Percentiles rank a stretch among this genome's conserved stretches.
phyloP scores from a whole-genome alignment of 305 asterid genomes.

The Fraxinus latifolia region DNA sequence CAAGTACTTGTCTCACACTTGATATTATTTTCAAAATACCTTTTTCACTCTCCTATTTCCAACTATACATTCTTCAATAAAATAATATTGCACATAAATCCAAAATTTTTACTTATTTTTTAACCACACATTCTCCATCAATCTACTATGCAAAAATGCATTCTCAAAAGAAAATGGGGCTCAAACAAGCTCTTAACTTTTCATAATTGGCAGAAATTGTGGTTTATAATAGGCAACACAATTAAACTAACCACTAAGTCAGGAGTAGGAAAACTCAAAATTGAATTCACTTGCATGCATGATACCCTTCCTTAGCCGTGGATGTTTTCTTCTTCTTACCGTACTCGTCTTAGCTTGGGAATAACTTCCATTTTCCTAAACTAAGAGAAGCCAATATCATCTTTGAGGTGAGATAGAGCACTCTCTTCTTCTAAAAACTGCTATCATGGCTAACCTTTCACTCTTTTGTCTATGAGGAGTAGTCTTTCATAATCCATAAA shows the following conservation, averaged over 20 bases:
- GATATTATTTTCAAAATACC: background rate
- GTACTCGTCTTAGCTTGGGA: background rate
- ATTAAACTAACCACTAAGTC: background rate
- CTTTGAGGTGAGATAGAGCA: background rate
- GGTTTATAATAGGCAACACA: background rate
- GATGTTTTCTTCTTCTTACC: background rate
- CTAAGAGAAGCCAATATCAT: background rate
- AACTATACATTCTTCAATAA: background rate
- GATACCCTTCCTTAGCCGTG: background rate
- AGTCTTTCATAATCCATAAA: background rate
- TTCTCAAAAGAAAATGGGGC: background rate
- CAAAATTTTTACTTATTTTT: too few species aligned
- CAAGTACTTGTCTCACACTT: background rate
- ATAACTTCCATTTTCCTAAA: background rate
- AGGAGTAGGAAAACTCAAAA: background rate
- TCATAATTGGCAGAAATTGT: background rate
- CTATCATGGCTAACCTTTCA: background rate
- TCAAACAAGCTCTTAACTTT: background rate
- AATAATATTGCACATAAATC: background rate
- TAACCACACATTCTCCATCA: background rate
- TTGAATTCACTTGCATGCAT: background rate
- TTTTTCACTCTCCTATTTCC: background rate
- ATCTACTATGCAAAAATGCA: background rate
- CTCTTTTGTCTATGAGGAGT: background rate
- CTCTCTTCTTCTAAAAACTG: background rate